Conservation (phyloP, 176 grass and related monocot genomes). For the Luzula sylvatica region DNA sequence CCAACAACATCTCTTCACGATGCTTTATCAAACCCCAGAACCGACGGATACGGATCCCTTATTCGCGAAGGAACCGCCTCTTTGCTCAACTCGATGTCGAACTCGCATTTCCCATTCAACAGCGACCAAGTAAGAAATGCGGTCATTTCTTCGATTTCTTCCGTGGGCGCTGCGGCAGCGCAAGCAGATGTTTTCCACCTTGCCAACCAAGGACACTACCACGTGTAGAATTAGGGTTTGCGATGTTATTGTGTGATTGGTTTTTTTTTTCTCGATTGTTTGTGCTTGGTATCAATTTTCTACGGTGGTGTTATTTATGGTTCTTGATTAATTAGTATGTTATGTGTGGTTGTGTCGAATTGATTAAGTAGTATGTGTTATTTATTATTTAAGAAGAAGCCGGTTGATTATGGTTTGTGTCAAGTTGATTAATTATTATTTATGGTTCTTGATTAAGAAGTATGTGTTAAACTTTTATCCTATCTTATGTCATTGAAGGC, state of each 20-base stretch:
- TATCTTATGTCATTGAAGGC: too few species aligned
- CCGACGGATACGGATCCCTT: conserved; percentile 44
- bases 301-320: conserved; percentile 2
- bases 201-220: conserved; percentile 51
- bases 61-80: conserved; percentile 65
- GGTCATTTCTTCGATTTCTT: conserved; percentile 31
- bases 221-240: conserved; percentile 18
- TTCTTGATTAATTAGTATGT: neutral
- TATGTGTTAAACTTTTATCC: too few species aligned
- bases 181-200: conserved; percentile 66
- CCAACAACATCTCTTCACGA: conserved; percentile 51
- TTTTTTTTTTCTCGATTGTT: conserved; percentile 4
- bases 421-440: too few species aligned
- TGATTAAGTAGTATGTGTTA: conserved; percentile 9
- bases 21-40: conserved; percentile 43
- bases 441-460: too few species aligned
- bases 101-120: conserved; percentile 49
- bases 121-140: conserved; percentile 54
- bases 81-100: conserved; percentile 69
- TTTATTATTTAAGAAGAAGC: too few species aligned
- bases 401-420: too few species aligned
- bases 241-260: conserved; percentile 17
- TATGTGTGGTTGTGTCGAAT: conserved; percentile 2
- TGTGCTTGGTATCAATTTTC: neutral
- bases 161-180: conserved; percentile 39